Conservation (phyloP, 352 stramenopile genomes). For the Globisporangium cylindrosporum region DNA sequence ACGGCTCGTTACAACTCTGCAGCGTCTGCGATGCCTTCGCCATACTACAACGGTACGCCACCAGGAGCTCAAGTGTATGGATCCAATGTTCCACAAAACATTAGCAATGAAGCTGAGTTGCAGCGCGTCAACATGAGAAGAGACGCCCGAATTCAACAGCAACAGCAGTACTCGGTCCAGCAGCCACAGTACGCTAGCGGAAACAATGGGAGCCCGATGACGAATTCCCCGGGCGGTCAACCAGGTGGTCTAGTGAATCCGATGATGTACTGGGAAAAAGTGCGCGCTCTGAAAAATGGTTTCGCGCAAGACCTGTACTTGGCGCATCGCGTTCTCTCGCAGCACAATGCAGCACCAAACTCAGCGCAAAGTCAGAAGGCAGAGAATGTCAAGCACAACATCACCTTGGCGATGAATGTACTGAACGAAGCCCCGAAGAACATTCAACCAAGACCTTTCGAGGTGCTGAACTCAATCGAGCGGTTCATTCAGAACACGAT, state of each 20-base stretch:
- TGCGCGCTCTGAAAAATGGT: slow-evolving; percentile 48
- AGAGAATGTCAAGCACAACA: slow-evolving; percentile 82
- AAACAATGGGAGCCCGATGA: slow-evolving; percentile 20
- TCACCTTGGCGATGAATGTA: slow-evolving; percentile 64
- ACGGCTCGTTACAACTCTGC: slow-evolving; percentile 17
- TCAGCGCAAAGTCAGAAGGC: slow-evolving; percentile 66
- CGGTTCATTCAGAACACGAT: slow-evolving; percentile 79
- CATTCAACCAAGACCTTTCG: slow-evolving; percentile 52
- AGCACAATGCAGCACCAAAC: slow-evolving; percentile 61
- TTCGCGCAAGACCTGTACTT: slow-evolving; percentile 49
- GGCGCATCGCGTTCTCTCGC: slow-evolving; percentile 61
- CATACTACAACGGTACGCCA: slow-evolving; percentile 44
- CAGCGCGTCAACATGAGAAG: slow-evolving; percentile 41
- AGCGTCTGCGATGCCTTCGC: slow-evolving; percentile 14
- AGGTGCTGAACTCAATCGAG: slow-evolving; percentile 78
- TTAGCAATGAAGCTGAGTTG: slow-evolving; percentile 47
- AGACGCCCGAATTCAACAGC: slow-evolving; percentile 26
- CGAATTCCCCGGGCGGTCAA: slow-evolving; percentile 6
- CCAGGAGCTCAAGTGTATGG: slow-evolving; percentile 17
- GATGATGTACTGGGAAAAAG: slow-evolving; percentile 70
- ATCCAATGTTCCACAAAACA: slow-evolving; percentile 22
- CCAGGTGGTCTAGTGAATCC: slow-evolving; percentile 27
- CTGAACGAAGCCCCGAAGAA: slow-evolving; percentile 45
- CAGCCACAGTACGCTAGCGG: slow-evolving; percentile 21
- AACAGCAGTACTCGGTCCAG: slow-evolving; percentile 23